Evolutionary conservation across 805 yeast genomes (phyloP), one percentile per base, ranked within the genome.

Genomic region (Teunomyces lycoperdinae): DNA sequence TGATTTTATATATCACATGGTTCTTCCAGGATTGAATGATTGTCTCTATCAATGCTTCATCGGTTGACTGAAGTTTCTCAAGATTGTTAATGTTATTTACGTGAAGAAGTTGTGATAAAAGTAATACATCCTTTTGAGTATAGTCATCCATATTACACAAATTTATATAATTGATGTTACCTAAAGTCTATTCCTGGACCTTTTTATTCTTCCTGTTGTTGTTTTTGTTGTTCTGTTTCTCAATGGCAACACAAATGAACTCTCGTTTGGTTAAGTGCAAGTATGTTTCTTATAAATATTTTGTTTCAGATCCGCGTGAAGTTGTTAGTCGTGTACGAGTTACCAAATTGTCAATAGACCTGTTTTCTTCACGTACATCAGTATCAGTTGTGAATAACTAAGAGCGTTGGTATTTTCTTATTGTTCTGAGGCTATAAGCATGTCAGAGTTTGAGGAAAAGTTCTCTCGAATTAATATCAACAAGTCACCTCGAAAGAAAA

Each of bases 41-140:
- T 5, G 52, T 55, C 4, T 53, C 53, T 4, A 72, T 58, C 34
- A 51, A 45, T 4, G 41, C 43, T n/a, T 56, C 60, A 8, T 54
- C 42, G 9, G 52, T 20, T 1, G 44, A 32, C 53, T 28, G 40
- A 16, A 54, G 39, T 42, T 45, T 49, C 4, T 54, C 58, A 1
- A 65, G 63, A n/a, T 60, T 58, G 16, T 64, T 56, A 16, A 69
- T 55, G 2, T 63, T 66, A 39, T 62, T 60, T 2, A 62, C 59
- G 45, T 73, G 76, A 5, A 73, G 59, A 6, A 73, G 55, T 55
- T 73, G 78, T 1, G 71, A 54, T 11, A 72, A 47, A 17, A 73
- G 61, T 26, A 73, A 64, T 9, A 70, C 56, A 48, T 71, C 76
- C 44, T 71, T 53, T 43, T 58, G 57, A 28, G 24, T 45, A 9